These are phyloP conservation scores for Yarrowia osloensis DNA, from an alignment of 805 yeast genomes.

Conservation along the genomic window DNA sequence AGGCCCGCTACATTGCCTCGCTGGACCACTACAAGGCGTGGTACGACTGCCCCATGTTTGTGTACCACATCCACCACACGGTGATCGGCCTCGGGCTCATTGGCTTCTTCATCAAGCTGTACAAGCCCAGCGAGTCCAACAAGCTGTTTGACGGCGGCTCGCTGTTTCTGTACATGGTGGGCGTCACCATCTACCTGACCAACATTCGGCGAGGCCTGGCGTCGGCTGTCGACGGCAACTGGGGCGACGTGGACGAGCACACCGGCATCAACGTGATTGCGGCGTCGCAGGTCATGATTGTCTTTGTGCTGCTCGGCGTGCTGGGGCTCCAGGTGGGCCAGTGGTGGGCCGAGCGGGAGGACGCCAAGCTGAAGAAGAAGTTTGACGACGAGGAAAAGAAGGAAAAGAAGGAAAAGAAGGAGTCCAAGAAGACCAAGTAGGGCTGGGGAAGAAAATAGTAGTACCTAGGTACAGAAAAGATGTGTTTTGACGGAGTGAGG, in stretches of 20 bases:
- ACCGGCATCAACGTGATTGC: slow-evolving; percentile 92
- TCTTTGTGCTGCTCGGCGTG: slow-evolving; percentile 73
- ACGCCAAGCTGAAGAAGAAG: slow-evolving; percentile 33
- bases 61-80: slow-evolving; percentile 63
- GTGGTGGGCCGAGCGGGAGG: slow-evolving; percentile 77
- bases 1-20: slow-evolving; percentile 59
- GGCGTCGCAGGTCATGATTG: slow-evolving; percentile 79
- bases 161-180: slow-evolving; percentile 68
- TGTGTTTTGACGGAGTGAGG: too few species aligned
- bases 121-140: slow-evolving; percentile 82
- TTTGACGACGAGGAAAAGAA: slow-evolving; percentile 35
- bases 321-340: slow-evolving; percentile 82
- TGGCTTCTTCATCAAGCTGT: slow-evolving; percentile 75
- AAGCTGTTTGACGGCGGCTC: slow-evolving; percentile 90
- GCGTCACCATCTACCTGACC: slow-evolving; percentile 77
- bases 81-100: slow-evolving; percentile 65
- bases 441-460: not conserved
- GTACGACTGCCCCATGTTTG: slow-evolving; percentile 62
- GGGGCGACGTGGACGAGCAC: slow-evolving; percentile 91
- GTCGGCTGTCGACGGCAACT: slow-evolving; percentile 66
- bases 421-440: slow-evolving; percentile 33
- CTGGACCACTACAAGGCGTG: slow-evolving; percentile 72
- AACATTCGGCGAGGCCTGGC: slow-evolving; percentile 80
- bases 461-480: too few species aligned
- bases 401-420: slow-evolving; percentile 33